Evolutionary conservation across 2,329 filamentous ascomycete species (phyloP).

Genomic region (Diaporthe humulicola): DNA sequence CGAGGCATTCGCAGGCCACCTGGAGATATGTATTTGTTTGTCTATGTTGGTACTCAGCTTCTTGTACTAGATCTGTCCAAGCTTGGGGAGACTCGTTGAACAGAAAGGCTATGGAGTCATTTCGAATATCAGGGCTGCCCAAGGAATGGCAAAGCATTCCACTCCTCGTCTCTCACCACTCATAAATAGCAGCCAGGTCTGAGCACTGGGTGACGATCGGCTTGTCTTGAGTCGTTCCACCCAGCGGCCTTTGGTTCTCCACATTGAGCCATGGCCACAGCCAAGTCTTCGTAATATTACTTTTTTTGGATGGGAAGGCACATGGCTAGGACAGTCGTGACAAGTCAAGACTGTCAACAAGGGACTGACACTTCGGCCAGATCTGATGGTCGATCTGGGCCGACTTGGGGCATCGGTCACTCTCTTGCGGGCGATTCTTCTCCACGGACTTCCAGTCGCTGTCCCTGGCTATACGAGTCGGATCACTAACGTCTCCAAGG

Average conservation of each 20-base stretch:
- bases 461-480: slow-evolving; percentile 14
- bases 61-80: neutral
- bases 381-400: slow-evolving; percentile 22
- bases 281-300: neutral
- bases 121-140: neutral
- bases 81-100: neutral
- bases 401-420: neutral
- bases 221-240: neutral
- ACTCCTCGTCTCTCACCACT: neutral
- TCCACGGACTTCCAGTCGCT: neutral
- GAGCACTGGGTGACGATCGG: neutral
- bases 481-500: slow-evolving; percentile 4
- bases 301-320: neutral
- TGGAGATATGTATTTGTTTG: slow-evolving; percentile 8
- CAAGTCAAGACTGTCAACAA: neutral
- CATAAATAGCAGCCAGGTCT: neutral
- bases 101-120: neutral
- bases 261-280: neutral
- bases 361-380: neutral
- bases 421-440: neutral
- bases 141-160: neutral
- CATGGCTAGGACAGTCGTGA: neutral
- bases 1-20: slow-evolving; percentile 31
- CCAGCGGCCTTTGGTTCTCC: neutral
- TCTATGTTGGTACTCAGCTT: neutral